phyloP scores from a whole-genome alignment of 2,329 filamentous ascomycete genomes.

The Lecanosticta acicola region DNA sequence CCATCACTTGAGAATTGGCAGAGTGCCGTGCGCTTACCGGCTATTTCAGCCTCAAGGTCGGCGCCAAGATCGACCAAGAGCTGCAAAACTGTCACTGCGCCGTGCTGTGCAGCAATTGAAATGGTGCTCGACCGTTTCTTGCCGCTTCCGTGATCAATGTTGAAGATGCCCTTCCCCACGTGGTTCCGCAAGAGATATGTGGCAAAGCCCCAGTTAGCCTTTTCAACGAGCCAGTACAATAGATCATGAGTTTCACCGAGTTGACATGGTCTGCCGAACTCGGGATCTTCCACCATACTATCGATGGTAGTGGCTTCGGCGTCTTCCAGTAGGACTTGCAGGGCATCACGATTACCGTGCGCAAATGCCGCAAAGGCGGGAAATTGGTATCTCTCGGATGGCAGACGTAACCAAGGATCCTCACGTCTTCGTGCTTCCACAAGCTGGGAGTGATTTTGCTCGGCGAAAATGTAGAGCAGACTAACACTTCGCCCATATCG shows the following conservation, averaged over 20 bases:
- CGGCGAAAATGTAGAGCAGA: constrained; percentile 37
- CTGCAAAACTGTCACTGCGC: background rate
- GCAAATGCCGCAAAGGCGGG: constrained; percentile 12
- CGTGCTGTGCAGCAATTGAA: background rate
- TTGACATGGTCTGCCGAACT: constrained; percentile 1
- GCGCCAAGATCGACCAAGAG: constrained; percentile 7
- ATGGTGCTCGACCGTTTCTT: background rate
- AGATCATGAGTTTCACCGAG: background rate
- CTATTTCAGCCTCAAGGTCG: too few relatives aligned
- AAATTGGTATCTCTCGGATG: constrained; percentile 9
- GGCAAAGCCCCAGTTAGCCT: background rate
- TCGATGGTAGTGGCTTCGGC: background rate
- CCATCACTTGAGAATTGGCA: too few relatives aligned
- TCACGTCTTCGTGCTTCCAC: background rate
- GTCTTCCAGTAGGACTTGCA: background rate
- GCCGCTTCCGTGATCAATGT: background rate
- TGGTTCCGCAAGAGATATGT: background rate
- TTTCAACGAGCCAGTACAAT: constrained; percentile 1
- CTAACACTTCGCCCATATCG: constrained; percentile 25
- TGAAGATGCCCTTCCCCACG: background rate
- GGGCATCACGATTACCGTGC: constrained; percentile 2
- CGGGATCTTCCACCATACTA: constrained; percentile 1
- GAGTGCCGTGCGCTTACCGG: too few relatives aligned
- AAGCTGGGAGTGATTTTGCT: constrained; percentile 17
- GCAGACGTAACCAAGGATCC: background rate